Evolutionary conservation across 176 grass and related monocot species (phyloP).

Genomic region (Elaeis guineensis): DNA sequence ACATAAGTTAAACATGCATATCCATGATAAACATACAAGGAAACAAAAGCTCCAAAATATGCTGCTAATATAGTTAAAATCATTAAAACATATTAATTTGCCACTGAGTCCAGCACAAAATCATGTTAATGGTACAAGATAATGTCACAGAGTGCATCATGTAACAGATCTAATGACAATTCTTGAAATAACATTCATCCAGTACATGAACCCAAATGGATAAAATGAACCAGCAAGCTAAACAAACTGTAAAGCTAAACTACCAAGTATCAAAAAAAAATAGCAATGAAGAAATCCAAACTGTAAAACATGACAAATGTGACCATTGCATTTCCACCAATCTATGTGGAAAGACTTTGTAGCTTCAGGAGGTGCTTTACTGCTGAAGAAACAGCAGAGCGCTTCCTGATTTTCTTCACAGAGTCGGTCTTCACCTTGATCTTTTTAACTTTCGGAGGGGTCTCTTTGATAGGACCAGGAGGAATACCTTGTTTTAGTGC

Average conservation of each 20-base stretch:
- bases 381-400: conserved; percentile 39
- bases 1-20: too few species aligned
- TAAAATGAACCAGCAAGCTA: neutral
- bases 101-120: neutral
- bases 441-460: conserved; percentile 34
- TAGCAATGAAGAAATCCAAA: conserved; percentile 14
- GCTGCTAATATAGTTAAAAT: too few species aligned
- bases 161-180: neutral
- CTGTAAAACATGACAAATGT: conserved; percentile 2
- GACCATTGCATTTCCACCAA: neutral
- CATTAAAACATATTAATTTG: too few species aligned
- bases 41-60: too few species aligned
- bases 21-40: too few species aligned
- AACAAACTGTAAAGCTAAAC: conserved; percentile 38
- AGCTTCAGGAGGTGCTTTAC: conserved; percentile 74
- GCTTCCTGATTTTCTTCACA: conserved; percentile 60
- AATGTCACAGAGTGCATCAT: neutral
- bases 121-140: neutral
- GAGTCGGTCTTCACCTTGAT: conserved; percentile 60
- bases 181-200: neutral
- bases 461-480: conserved; percentile 71
- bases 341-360: conserved; percentile 56
- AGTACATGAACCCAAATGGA: neutral
- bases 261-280: conserved; percentile 31
- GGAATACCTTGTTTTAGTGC: conserved; percentile 80